Conservation (phyloP, 192 early-diverging fungal genomes). For the Backusella sp. region DNA sequence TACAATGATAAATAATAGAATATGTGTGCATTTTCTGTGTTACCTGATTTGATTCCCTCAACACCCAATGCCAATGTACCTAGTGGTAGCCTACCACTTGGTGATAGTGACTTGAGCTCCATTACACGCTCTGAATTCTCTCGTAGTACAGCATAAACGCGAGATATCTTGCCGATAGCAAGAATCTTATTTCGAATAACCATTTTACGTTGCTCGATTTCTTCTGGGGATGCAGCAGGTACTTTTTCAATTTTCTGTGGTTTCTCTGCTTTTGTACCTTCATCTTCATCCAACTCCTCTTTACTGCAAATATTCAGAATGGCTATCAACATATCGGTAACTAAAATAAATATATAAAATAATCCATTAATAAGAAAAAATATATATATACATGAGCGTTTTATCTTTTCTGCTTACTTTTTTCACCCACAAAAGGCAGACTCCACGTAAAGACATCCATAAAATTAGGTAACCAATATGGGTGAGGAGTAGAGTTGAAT, state of each 20-base stretch:
- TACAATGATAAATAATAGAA: not conserved
- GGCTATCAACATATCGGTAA: conserved; percentile 95
- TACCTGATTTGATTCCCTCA: conserved; percentile 87
- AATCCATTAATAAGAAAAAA: not conserved
- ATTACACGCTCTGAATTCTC: conserved; percentile 90
- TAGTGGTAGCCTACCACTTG: conserved; percentile 79
- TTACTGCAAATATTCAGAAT: conserved; percentile 95
- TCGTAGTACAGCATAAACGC: conserved; percentile 87
- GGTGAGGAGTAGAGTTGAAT: conserved; percentile 88
- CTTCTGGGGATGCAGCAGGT: conserved; percentile 31
- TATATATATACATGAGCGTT: not conserved
- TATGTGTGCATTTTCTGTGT: not conserved
- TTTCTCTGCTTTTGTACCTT: conserved; percentile 15
- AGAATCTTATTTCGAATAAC: conserved; percentile 87
- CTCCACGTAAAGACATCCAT: conserved; percentile 99
- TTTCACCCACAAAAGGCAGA: conserved; percentile 98
- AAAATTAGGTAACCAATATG: conserved; percentile 99
- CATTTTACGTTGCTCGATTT: conserved; percentile 60
- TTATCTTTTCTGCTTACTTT: conserved; percentile 57
- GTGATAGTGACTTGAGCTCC: conserved; percentile 90
- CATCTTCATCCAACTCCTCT: conserved; percentile 82
- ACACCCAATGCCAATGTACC: conserved; percentile 88
- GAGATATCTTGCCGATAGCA: conserved; percentile 89
- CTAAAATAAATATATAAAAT: conserved; percentile 34
- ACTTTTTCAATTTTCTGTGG: conserved; percentile 5